These are phyloP conservation scores for Dimargaris cristalligena DNA, from an alignment of 192 early-diverging fungal species.

Conservation along the genomic window DNA sequence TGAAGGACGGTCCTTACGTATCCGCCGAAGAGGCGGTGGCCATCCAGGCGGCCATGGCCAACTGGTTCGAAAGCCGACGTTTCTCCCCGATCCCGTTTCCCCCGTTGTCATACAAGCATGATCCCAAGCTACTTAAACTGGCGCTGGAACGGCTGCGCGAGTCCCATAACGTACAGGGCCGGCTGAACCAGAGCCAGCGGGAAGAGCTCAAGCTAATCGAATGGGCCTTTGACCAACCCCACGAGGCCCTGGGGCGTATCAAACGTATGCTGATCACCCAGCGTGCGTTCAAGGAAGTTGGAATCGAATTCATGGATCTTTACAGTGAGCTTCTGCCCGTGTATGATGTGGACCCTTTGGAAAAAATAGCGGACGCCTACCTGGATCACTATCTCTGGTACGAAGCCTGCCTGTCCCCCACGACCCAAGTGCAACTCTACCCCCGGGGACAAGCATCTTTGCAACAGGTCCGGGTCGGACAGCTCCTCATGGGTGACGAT, in stretches of 20 bases:
- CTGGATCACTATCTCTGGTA: conserved; percentile 99
- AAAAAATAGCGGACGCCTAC: conserved; percentile 98
- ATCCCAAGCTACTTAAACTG: conserved; percentile 92
- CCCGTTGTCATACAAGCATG: conserved; percentile 98
- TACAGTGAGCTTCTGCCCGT: conserved; percentile 95
- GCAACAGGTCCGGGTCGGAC: conserved; percentile 18
- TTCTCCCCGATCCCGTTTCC: conserved; percentile 99
- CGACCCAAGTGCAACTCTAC: not conserved
- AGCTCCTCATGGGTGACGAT: conserved; percentile 31
- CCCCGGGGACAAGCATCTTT: not conserved
- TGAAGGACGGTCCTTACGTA: conserved; percentile 98
- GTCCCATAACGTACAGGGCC: conserved; percentile 86
- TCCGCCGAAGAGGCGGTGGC: conserved; percentile 95
- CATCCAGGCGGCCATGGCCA: conserved; percentile 92
- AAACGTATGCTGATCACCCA: conserved; percentile 93
- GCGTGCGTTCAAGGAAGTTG: conserved; percentile 97
- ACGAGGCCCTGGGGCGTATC: conserved; percentile 69
- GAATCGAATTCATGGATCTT: conserved; percentile 98
- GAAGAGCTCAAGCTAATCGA: conserved; percentile 97
- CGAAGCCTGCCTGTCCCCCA: conserved; percentile 39
- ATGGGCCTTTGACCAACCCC: conserved; percentile 95
- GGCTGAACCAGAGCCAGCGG: conserved; percentile 87
- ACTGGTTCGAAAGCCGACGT: conserved; percentile 95
- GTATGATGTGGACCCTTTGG: conserved; percentile 96
- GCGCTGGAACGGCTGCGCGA: conserved; percentile 91